These are phyloP conservation scores for Melanopsichium pennsylvanicum DNA, from an alignment of 1,284 basidiomycete genomes.

Conservation along the genomic window DNA sequence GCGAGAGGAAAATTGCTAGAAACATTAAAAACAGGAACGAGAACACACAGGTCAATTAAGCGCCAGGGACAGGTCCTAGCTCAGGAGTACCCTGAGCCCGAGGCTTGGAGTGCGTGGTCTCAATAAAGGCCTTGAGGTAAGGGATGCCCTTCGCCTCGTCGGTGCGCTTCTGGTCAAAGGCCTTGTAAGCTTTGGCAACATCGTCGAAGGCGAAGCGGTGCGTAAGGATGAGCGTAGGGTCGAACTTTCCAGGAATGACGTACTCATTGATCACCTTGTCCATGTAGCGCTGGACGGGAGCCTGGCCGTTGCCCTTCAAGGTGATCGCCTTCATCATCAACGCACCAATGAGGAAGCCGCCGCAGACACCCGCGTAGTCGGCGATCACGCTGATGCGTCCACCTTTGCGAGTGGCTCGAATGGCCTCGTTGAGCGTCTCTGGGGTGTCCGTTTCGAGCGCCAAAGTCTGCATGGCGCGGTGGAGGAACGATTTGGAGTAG, in stretches of 20 bases:
- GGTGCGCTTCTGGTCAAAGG: constrained; percentile 43
- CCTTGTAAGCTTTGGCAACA: constrained; percentile 44
- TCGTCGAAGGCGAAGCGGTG: constrained; percentile 58
- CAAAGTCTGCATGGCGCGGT: constrained; percentile 76
- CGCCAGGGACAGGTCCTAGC: constrained; percentile 33
- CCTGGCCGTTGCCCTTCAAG: constrained; percentile 66
- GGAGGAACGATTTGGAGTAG: constrained; percentile 65
- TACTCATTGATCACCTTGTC: constrained; percentile 68
- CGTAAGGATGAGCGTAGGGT: constrained; percentile 72
- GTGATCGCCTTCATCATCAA: constrained; percentile 76
- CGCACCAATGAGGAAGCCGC: constrained; percentile 77
- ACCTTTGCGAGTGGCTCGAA: constrained; percentile 72
- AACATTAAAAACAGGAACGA: background rate
- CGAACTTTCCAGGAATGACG: constrained; percentile 75
- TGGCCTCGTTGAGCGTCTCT: constrained; percentile 76
- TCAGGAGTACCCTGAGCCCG: constrained; percentile 42
- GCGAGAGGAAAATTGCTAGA: background rate
- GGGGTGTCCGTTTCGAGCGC: constrained; percentile 80
- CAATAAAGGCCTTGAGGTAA: constrained; percentile 55
- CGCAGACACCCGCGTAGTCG: constrained; percentile 60
- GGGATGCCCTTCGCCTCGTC: constrained; percentile 39
- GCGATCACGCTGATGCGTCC: constrained; percentile 46
- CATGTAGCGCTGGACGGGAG: constrained; percentile 79
- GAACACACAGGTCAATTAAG: background rate
- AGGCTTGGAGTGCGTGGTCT: constrained; percentile 53